phyloP scores from a whole-genome alignment of 1,284 basidiomycete genomes.

The Trichosporon sp. region DNA sequence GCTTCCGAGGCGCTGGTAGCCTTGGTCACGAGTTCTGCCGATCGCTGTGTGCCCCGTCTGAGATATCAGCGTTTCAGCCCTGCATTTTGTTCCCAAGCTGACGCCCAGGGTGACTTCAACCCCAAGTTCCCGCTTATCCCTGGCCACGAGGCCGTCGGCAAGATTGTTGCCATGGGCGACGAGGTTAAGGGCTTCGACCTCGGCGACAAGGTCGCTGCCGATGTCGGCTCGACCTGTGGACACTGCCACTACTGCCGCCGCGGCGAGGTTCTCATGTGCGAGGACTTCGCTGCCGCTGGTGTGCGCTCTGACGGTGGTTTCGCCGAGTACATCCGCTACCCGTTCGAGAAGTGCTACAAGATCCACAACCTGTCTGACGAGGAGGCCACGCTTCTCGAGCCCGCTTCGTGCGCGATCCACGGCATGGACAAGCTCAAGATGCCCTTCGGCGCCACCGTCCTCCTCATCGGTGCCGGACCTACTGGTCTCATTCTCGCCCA shows the following conservation, averaged over 20 bases:
- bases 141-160: constrained; percentile 74
- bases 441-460: constrained; percentile 69
- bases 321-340: constrained; percentile 71
- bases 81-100: background rate
- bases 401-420: constrained; percentile 80
- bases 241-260: constrained; percentile 77
- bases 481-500: constrained; percentile 79
- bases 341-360: constrained; percentile 69
- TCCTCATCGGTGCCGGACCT: constrained; percentile 62
- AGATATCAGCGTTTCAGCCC: background rate
- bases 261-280: constrained; percentile 67
- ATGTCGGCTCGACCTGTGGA: constrained; percentile 60
- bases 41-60: background rate
- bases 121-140: constrained; percentile 74
- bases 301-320: constrained; percentile 77
- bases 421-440: constrained; percentile 77
- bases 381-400: constrained; percentile 81
- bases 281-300: constrained; percentile 70
- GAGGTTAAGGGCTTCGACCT: constrained; percentile 62
- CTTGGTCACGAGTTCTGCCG: background rate
- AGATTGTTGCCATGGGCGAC: constrained; percentile 63
- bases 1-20: no score
- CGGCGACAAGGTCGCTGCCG: constrained; percentile 76
- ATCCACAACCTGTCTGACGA: constrained; percentile 79
- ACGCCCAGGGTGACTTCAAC: constrained; percentile 62